These are phyloP conservation scores for Hygrophila difformis DNA, from an alignment of 257 asterid genomes.

Conservation along the genomic window DNA sequence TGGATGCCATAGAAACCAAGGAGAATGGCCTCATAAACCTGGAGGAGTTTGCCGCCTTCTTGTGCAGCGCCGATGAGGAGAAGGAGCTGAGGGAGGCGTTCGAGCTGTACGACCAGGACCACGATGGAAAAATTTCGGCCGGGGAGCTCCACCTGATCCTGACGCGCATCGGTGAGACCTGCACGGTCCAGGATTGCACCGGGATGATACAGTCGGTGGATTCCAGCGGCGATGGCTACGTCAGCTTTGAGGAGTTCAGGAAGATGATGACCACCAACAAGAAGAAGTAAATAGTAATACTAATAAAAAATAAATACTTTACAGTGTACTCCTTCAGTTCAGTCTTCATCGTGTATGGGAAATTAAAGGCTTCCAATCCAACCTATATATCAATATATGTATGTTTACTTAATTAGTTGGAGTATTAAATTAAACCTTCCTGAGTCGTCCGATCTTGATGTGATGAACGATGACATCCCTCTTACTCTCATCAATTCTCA, in stretches of 20 bases:
- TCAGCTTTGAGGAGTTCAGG: slow-evolving; percentile 60
- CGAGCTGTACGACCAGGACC: slow-evolving; percentile 74
- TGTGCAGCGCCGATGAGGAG: slow-evolving; percentile 29
- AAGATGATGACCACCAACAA: slow-evolving; percentile 58
- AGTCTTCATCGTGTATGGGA: no score
- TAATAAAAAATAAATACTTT: no score
- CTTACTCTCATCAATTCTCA: no score
- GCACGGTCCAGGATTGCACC: slow-evolving; percentile 54
- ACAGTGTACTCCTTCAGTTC: no score
- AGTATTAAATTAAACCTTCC: no score
- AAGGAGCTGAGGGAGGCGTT: slow-evolving; percentile 79
- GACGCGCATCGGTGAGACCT: slow-evolving; percentile 62
- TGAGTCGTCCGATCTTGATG: no score
- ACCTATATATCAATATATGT: no score
- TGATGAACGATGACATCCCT: no score
- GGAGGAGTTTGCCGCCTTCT: slow-evolving; percentile 65
- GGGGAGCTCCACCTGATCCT: slow-evolving; percentile 69
- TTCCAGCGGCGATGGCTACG: slow-evolving; percentile 73
- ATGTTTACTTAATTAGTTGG: no score
- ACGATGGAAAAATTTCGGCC: slow-evolving; percentile 67
- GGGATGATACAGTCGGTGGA: slow-evolving; percentile 74
- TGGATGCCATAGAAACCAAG: slow-evolving; percentile 73
- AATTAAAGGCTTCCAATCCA: no score
- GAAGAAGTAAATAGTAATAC: no score
- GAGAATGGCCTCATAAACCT: slow-evolving; percentile 72